phyloP scores from a whole-genome alignment of 108 stramenopile species.

The Fragilariopsis cylindrus region DNA sequence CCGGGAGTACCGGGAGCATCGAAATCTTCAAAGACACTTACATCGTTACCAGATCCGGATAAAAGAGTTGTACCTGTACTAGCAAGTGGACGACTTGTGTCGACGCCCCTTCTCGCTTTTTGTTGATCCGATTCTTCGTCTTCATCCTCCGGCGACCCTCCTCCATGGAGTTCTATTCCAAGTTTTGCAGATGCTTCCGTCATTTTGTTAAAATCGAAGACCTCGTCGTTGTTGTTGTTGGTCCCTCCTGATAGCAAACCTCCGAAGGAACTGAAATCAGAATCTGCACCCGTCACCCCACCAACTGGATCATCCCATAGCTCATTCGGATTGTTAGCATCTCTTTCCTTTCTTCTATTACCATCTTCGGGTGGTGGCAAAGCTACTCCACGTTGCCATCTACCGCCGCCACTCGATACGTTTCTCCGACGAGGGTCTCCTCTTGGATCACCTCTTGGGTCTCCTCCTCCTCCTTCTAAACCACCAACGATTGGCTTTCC shows the following conservation, averaged over 20 bases:
- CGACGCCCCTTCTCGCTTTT: constrained; percentile 32
- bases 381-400: constrained; percentile 81
- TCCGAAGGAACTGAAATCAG: constrained; percentile 86
- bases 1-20: constrained; percentile 38
- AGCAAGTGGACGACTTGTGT: constrained; percentile 78
- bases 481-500: constrained; percentile 3
- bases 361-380: constrained; percentile 57
- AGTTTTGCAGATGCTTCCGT: constrained; percentile 64
- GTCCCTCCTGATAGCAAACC: constrained; percentile 56
- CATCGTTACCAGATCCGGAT: constrained; percentile 77
- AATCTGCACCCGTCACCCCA: constrained; percentile 57
- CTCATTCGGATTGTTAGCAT: constrained; percentile 75
- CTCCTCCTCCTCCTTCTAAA: not conserved
- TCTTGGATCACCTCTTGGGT: no score
- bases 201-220: constrained; percentile 84
- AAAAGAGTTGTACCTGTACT: constrained; percentile 74
- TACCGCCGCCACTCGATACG: constrained; percentile 33
- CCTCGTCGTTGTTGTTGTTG: constrained; percentile 21
- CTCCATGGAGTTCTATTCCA: constrained; percentile 75
- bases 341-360: constrained; percentile 28
- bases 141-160: constrained; percentile 13
- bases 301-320: constrained; percentile 86
- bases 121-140: constrained; percentile 11
- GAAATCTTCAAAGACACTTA: constrained; percentile 91
- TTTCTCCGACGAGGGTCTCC: constrained; percentile 20